Percentiles rank a stretch among this genome's conserved stretches.
Evolutionary conservation across 2,329 filamentous ascomycete genomes (phyloP).

Genomic region (Colletotrichum noveboracense): DNA sequence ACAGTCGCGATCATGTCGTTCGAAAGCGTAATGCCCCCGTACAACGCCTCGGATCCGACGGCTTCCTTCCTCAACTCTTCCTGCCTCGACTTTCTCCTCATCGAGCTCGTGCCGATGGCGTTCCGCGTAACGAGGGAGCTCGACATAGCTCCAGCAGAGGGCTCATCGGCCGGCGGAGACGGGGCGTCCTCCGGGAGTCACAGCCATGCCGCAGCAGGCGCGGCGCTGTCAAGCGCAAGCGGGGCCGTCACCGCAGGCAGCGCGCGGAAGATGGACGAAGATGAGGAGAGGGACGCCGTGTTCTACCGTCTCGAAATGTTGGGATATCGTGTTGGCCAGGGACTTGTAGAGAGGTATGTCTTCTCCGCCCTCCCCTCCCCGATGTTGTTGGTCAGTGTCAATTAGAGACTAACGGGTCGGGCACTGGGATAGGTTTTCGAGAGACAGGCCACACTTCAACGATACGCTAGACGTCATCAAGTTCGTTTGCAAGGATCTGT

Average conservation of each 20-base stretch:
- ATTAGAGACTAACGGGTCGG: not conserved
- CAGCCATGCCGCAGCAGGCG: conserved; percentile 9
- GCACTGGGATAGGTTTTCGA: conserved; percentile 67
- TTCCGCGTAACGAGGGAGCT: conserved; percentile 83
- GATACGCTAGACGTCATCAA: conserved; percentile 97
- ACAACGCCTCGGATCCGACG: conserved; percentile 74
- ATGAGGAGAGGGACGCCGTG: conserved; percentile 83
- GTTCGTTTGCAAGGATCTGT: conserved; percentile 97
- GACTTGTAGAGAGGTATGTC: conserved; percentile 82
- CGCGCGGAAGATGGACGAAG: conserved; percentile 65
- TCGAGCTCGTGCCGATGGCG: conserved; percentile 94
- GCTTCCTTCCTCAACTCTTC: conserved; percentile 82
- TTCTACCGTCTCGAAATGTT: conserved; percentile 83
- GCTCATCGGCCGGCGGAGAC: conserved; percentile 20
- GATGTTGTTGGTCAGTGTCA: not conserved
- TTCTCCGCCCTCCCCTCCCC: not conserved
- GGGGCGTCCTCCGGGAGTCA: not conserved
- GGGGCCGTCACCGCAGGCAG: conserved; percentile 20
- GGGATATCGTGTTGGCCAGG: conserved; percentile 91
- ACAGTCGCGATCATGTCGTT: conserved; percentile 65
- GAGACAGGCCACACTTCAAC: conserved; percentile 84
- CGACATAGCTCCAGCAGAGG: conserved; percentile 50
- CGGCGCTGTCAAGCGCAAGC: conserved; percentile 24
- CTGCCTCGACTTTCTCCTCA: conserved; percentile 91
- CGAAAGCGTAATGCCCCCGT: conserved; percentile 71